These are phyloP conservation scores for Adansonia madagascariensis DNA, from an alignment of 441 rosid species.

Conservation along the genomic window DNA sequence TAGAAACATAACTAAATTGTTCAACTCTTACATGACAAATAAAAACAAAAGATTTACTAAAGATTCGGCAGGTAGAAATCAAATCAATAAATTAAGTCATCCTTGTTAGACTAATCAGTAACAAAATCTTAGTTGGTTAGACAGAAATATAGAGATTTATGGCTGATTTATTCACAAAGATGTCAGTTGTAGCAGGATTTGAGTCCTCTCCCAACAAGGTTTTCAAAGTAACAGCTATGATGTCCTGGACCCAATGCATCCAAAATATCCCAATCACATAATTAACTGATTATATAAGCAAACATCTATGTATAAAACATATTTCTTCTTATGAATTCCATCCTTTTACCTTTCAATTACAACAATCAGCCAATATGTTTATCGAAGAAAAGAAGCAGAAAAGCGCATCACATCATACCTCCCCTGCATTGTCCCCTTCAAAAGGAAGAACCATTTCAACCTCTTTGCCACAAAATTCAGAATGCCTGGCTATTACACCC, in stretches of 20 bases:
- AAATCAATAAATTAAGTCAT: not conserved
- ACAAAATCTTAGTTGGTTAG: not conserved
- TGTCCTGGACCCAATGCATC: not conserved
- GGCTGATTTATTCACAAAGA: slow-evolving; percentile 1
- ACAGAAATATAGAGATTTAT: not conserved
- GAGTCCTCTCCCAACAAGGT: not conserved
- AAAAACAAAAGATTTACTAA: not conserved
- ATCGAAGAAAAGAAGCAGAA: not conserved
- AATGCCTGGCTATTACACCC: slow-evolving; percentile 69
- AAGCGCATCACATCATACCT: slow-evolving; percentile 52
- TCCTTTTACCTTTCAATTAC: not conserved
- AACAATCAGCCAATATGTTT: not conserved
- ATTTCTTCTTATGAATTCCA: not conserved
- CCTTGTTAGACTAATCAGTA: not conserved
- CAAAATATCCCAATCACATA: not conserved
- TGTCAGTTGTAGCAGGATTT: not conserved
- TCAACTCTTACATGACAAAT: not conserved
- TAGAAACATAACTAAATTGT: not conserved
- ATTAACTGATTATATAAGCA: not conserved
- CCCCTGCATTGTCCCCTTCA: slow-evolving; percentile 74
- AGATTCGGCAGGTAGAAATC: not conserved
- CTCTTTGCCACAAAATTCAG: slow-evolving; percentile 84
- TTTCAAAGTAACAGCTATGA: not conserved
- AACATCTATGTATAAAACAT: not conserved
- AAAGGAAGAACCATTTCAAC: slow-evolving; percentile 91